Conservation (phyloP, 2,329 filamentous ascomycete species). For the Pseudocercospora eumusae region DNA sequence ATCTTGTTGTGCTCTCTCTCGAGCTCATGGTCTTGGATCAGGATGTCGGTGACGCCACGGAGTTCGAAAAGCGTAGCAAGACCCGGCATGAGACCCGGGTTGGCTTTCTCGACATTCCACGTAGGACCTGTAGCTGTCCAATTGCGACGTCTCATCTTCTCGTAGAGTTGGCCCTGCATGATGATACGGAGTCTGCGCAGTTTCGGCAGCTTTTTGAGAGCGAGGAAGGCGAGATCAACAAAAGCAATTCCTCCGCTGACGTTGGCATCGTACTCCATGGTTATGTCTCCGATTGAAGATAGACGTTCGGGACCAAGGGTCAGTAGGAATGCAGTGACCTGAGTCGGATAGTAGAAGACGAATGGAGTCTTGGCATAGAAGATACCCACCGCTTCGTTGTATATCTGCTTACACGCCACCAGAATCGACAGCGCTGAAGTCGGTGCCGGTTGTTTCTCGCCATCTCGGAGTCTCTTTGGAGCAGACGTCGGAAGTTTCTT, state of each 20-base stretch:
- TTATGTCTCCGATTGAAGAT: conserved; percentile 28
- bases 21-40: conserved; percentile 21
- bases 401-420: conserved; percentile 32
- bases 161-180: conserved; percentile 14
- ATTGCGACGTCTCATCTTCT: conserved; percentile 1
- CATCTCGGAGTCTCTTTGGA: background rate
- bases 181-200: conserved; percentile 29
- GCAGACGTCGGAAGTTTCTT: conserved; percentile 18
- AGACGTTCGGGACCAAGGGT: conserved; percentile 24
- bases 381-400: conserved; percentile 31
- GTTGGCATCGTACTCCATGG: conserved; percentile 31
- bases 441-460: conserved; percentile 3
- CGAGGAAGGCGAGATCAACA: conserved; percentile 28
- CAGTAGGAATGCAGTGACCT: conserved; percentile 29
- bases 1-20: conserved; percentile 13
- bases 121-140: background rate
- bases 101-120: conserved; percentile 18
- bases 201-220: conserved; percentile 23
- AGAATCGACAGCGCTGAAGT: conserved; percentile 31
- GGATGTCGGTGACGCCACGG: conserved; percentile 26
- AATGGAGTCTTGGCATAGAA: conserved; percentile 34
- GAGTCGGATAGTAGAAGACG: conserved; percentile 34
- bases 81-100: conserved; percentile 26
- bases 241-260: conserved; percentile 29
- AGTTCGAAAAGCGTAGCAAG: conserved; percentile 26